Evolutionary conservation across 805 yeast species (phyloP), one percentile per base, ranked within the genome.

Genomic region (Saturnispora quitensis): DNA sequence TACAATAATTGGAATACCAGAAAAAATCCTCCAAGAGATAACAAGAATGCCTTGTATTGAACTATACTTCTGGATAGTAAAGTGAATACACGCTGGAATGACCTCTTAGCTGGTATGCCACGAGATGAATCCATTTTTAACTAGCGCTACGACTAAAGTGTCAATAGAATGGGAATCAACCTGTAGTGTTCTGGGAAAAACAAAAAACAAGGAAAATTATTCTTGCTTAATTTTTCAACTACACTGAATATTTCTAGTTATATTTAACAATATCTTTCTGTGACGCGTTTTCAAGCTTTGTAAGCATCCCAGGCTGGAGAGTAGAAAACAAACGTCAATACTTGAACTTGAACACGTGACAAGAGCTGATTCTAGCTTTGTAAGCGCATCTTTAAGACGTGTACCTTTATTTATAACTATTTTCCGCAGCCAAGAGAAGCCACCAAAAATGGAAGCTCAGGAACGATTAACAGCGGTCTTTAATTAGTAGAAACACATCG

Each of bases 1-100:
- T 43, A 49, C 9, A 49, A 22, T n/a, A 49, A 6, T 38, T 49
- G 51, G 22, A 49, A 43, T 3, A 27, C 10, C 22, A 49, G 4
- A 12, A 49, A 22, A 31, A 49, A 43, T n/a, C 43, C 28, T n/a
- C n/a, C 27, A 10, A 49, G 35, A 17, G 51, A 49, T n/a, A 43
- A 34, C 7, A 34, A 44, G 20, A 49, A 49, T 9, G 20, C 17
- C 27, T 38, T 43, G 24, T 42, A 43, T 12, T 43, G 47, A 34
- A 25, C 7, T 10, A 49, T 12, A n/a, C 17, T 17, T 18, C 47
- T 43, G 10, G 25, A 18, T 3, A 36, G 9, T 5, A 31, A 8
- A 4, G 13, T 34, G 5, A 22, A 12, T 7, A 43, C 18, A 15
- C 28, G 34, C 28, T 49, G 51, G 13, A 20, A 22, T 10, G 36